Base-by-base conservation (phyloP, 2,329 filamentous ascomycete genomes). In the Nothophoma quercina region DNA sequence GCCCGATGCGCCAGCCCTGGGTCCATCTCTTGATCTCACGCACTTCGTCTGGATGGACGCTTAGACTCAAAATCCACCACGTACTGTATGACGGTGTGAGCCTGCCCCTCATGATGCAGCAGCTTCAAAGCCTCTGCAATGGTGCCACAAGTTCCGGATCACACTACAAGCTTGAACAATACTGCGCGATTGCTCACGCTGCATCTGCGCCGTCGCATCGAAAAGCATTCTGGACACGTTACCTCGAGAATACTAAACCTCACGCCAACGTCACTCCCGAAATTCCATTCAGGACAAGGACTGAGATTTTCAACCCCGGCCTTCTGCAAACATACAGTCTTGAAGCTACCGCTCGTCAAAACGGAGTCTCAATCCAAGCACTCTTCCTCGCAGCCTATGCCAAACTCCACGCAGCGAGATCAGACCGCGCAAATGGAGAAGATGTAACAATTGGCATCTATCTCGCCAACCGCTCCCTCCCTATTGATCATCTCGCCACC, bases 71-170 rank as follows among this genome's bases (percentile, higher is more conserved):
- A 21, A 87, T 97, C 4, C 92, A 96, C 58, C 93, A 98, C 70
- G 89, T 90, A 0, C 79, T 97, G 0, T 98, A 97, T 67, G 93
- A 97, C 70, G 92, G 88, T 5, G 81, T 96, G 54, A 95, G 90
- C 63, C 77, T 97, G 4, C 84, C 87, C 1, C 69, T 81, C 0
- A 75, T 96, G 5, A 76, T 91, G 18, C 68, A 80, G 12, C 74
- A 82, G 32, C 74, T 88, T 10, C 72, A 80, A 55, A 56, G 64
- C 4, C 58, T 78, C 28, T 86, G 70, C 74, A 75, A 63, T 30
- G 65, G 61, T 33, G 18, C 28, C 7, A 39, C 56, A 13, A 18
- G 50, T 18, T 38, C 56, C 21, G 6, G 48, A 18, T 51, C 65
- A 38, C 63, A 63, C 13, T 44, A 62, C 2, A 72, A 72, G n/a